phyloP scores from a whole-genome alignment of 176 grass and related monocot genomes.

The Coix lacrymajobi region DNA sequence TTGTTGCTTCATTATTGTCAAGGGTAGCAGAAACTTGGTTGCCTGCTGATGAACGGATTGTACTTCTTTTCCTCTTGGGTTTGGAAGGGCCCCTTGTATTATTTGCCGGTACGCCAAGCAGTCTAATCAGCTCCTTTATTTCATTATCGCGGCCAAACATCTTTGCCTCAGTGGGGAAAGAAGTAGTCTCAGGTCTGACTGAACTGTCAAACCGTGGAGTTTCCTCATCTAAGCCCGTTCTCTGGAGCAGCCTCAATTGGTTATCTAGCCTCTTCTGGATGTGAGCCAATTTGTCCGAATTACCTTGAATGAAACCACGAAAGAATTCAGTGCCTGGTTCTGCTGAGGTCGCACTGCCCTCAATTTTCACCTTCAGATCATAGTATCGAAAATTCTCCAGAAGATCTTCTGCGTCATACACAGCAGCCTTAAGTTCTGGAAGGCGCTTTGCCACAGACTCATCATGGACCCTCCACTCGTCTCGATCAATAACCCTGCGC shows the following conservation, averaged over 20 bases:
- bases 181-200: neutral
- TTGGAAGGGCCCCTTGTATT: neutral
- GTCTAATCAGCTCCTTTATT: neutral
- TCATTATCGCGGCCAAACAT: neutral
- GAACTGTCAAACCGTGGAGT: neutral
- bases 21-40: no score
- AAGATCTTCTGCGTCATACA: neutral
- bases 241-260: neutral
- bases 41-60: no score
- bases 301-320: neutral
- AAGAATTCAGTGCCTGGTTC: neutral
- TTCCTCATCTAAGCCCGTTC: neutral
- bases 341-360: neutral
- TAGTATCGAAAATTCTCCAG: neutral
- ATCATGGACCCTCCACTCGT: neutral
- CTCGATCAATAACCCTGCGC: neutral
- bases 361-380: neutral
- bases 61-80: neutral
- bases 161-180: neutral
- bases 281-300: neutral
- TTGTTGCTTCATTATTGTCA: neutral
- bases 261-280: neutral
- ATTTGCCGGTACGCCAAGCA: neutral
- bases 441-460: neutral
- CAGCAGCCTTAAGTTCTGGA: neutral